Evolutionary conservation across 805 yeast species (phyloP).

Genomic region (Saccharomycopsis sp.): DNA sequence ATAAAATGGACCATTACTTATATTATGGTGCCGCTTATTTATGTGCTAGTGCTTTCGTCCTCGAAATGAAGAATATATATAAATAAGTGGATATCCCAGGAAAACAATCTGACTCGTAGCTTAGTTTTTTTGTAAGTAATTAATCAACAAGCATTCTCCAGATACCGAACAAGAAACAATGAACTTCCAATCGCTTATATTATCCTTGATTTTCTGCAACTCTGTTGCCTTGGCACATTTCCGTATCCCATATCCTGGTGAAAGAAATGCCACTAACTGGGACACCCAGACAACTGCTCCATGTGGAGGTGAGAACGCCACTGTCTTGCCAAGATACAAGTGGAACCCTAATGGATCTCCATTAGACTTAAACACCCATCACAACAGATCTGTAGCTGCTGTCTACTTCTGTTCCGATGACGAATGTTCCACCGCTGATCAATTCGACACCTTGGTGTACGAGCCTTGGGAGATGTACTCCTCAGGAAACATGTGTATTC

Average conservation of each 20-base stretch:
- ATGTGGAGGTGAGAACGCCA: constrained; percentile 28
- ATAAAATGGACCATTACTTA: background rate
- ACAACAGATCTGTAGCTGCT: constrained; percentile 25
- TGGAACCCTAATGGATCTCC: constrained; percentile 32
- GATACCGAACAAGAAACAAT: background rate
- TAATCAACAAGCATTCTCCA: background rate
- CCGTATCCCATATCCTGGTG: constrained; percentile 30
- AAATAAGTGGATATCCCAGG: background rate
- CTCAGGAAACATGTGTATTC: constrained; percentile 28
- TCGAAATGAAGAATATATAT: background rate
- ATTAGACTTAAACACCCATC: constrained; percentile 24
- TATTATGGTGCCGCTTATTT: background rate
- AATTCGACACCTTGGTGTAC: constrained; percentile 24
- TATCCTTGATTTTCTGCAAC: background rate
- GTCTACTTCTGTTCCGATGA: constrained; percentile 26
- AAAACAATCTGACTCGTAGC: background rate
- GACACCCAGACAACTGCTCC: constrained; percentile 27
- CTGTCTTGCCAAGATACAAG: constrained; percentile 26
- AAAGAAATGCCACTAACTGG: constrained; percentile 29
- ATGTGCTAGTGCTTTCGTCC: too few species aligned
- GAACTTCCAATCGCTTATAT: background rate
- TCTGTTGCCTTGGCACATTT: constrained; percentile 26
- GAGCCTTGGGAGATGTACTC: constrained; percentile 24
- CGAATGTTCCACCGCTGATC: constrained; percentile 23
- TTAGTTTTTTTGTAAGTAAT: too few species aligned